phyloP scores from a whole-genome alignment of 805 yeast genomes.

The Teunomyces stri region DNA sequence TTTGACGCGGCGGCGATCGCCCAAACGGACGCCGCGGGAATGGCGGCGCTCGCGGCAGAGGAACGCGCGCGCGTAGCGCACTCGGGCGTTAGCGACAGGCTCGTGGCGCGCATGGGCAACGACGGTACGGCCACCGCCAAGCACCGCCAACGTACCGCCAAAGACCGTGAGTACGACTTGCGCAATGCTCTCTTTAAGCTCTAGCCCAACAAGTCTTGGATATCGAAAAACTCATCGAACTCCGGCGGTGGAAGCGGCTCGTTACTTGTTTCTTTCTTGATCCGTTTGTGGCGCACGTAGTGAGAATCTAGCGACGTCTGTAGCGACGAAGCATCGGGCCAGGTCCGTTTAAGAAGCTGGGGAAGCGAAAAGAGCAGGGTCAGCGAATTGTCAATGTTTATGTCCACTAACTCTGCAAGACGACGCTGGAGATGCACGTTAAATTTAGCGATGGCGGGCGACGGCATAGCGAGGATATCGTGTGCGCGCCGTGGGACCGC shows the following conservation, averaged over 20 bases:
- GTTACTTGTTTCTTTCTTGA: conserved; percentile 5
- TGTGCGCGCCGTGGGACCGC: conserved; percentile 10
- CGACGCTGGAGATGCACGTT: conserved; percentile 23
- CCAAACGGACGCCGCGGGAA: conserved; percentile 24
- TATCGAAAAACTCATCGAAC: conserved; percentile 13
- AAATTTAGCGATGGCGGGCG: conserved; percentile 32
- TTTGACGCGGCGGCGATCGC: conserved; percentile 36
- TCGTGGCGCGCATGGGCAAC: conserved; percentile 35
- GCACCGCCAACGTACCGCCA: conserved; percentile 40
- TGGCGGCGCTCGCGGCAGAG: conserved; percentile 20
- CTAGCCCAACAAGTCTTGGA: conserved; percentile 9
- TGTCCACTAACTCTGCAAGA: conserved; percentile 16
- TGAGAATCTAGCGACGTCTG: background rate
- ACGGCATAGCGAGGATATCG: conserved; percentile 15
- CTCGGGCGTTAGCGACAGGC: conserved; percentile 27
- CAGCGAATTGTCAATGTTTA: too few species aligned
- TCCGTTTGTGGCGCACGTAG: conserved; percentile 9
- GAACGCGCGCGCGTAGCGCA: conserved; percentile 29
- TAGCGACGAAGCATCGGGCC: background rate
- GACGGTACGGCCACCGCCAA: conserved; percentile 38
- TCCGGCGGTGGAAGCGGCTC: conserved; percentile 2
- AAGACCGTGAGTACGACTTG: conserved; percentile 42
- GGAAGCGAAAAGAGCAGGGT: background rate
- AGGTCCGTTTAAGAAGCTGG: background rate
- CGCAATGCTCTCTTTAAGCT: conserved; percentile 36